Conservation (phyloP, 2,329 filamentous ascomycete species). For the Sporothrix mexicana region DNA sequence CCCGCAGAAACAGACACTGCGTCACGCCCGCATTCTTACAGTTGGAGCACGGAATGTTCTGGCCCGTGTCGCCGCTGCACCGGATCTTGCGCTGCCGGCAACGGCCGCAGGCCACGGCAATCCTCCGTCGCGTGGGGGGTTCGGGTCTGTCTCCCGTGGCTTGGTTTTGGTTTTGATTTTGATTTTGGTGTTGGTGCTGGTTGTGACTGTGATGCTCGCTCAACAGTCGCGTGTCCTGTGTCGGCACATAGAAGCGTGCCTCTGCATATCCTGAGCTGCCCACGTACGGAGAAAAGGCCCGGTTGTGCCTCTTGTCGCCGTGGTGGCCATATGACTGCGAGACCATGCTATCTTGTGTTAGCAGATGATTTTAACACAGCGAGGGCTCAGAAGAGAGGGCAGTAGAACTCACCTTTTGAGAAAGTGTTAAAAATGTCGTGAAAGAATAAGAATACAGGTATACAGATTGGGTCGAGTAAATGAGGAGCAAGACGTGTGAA, state of each 20-base stretch:
- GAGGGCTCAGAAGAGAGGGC: too few species aligned
- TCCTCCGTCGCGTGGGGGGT: too few species aligned
- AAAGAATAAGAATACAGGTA: too few species aligned
- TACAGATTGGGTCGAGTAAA: too few species aligned
- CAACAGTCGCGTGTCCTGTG: slow-evolving; percentile 45
- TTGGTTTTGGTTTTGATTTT: too few species aligned
- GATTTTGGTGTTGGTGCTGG: slow-evolving; percentile 52
- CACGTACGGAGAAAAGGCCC: slow-evolving; percentile 8
- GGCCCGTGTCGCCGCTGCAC: slow-evolving; percentile 83
- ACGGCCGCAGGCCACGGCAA: slow-evolving; percentile 59
- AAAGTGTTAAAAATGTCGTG: too few species aligned
- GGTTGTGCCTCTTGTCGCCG: slow-evolving; percentile 21
- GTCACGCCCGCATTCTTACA: slow-evolving; percentile 76
- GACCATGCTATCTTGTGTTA: not conserved
- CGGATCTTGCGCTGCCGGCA: slow-evolving; percentile 95
- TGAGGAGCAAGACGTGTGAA: too few species aligned
- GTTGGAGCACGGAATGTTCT: slow-evolving; percentile 79
- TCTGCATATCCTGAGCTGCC: slow-evolving; percentile 42
- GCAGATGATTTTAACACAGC: too few species aligned
- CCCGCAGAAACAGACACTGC: slow-evolving; percentile 80
- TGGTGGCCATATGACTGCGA: slow-evolving; percentile 13
- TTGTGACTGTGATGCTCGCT: slow-evolving; percentile 50
- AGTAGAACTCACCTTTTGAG: too few species aligned
- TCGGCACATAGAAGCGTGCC: slow-evolving; percentile 47
- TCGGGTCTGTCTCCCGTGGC: too few species aligned